Percentiles rank a stretch among this genome's conserved stretches.
Evolutionary conservation across 441 rosid genomes (phyloP).

Genomic region (Brassica balearica): DNA sequence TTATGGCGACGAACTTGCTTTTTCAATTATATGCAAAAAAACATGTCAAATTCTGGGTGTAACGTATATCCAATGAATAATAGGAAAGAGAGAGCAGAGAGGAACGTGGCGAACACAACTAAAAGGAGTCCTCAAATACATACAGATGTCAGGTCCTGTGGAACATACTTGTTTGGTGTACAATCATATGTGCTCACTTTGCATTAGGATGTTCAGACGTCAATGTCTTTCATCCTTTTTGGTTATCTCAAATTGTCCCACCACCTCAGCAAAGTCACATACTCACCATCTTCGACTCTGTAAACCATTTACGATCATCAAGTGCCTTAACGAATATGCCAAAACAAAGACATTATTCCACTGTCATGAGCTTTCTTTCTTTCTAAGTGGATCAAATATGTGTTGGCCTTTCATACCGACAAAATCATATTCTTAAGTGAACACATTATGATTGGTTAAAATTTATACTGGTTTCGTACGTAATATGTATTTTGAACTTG

Average conservation of each 20-base stretch:
- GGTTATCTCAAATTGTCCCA: conserved; percentile 24
- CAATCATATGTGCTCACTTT: conserved; percentile 30
- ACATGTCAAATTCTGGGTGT: conserved; percentile 31
- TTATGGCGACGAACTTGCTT: not conserved
- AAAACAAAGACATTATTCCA: conserved; percentile 17
- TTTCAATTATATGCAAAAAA: conserved; percentile 12
- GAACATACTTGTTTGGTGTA: conserved; percentile 26
- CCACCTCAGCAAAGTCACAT: conserved; percentile 19
- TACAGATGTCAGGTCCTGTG: conserved; percentile 32
- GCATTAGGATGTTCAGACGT: conserved; percentile 2
- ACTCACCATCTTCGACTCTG: conserved; percentile 6
- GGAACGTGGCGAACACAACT: conserved; percentile 42
- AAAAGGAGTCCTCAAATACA: conserved; percentile 23
- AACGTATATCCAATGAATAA: conserved; percentile 33
- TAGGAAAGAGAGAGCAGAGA: conserved; percentile 20
- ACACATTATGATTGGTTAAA: not conserved
- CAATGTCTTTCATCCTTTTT: conserved; percentile 15
- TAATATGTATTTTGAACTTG: not conserved
- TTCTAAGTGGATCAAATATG: not conserved
- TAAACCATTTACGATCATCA: conserved; percentile 9
- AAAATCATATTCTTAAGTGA: not conserved
- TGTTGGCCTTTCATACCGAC: not conserved
- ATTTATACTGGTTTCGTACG: not conserved
- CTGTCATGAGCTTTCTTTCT: not conserved
- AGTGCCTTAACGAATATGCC: conserved; percentile 27